phyloP scores from a whole-genome alignment of 352 stramenopile genomes.

The Phytophthora sansomeana region DNA sequence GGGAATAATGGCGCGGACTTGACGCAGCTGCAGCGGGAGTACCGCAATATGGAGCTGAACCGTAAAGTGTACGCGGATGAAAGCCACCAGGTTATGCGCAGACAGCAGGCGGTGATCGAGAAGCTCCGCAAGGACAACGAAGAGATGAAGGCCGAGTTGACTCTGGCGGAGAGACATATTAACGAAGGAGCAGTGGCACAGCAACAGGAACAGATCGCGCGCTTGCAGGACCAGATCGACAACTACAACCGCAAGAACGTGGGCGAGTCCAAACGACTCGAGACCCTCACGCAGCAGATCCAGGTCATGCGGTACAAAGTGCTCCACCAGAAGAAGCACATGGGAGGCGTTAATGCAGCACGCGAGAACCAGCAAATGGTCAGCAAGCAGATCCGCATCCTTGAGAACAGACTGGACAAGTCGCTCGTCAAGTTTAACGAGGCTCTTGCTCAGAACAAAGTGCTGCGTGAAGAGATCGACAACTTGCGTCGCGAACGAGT shows the following conservation, averaged over 20 bases:
- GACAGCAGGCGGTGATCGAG: conserved; percentile 93
- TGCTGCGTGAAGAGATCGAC: conserved; percentile 93
- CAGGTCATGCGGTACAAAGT: conserved; percentile 89
- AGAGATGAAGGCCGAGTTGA: conserved; percentile 91
- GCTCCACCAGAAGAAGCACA: conserved; percentile 93
- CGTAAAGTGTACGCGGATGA: conserved; percentile 95
- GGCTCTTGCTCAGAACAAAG: conserved; percentile 93
- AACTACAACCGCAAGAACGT: conserved; percentile 88
- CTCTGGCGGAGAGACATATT: conserved; percentile 88
- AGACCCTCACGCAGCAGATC: conserved; percentile 90
- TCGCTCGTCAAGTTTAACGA: conserved; percentile 98
- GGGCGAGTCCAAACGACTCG: conserved; percentile 83
- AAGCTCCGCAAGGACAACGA: conserved; percentile 90
- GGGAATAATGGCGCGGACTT: conserved; percentile 70
- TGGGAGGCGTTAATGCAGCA: conserved; percentile 96
- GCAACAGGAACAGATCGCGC: conserved; percentile 83
- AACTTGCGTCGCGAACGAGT: conserved; percentile 93
- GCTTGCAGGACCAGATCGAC: conserved; percentile 92
- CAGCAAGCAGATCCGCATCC: conserved; percentile 96
- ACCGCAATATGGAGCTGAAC: conserved; percentile 98
- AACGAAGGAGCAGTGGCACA: conserved; percentile 84
- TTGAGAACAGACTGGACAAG: conserved; percentile 98
- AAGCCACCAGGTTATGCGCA: conserved; percentile 94
- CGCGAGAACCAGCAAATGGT: conserved; percentile 96
- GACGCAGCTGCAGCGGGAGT: conserved; percentile 94